These are phyloP conservation scores for Fusarium sp. DNA, from an alignment of 2,329 filamentous ascomycete genomes.

Conservation along the genomic window DNA sequence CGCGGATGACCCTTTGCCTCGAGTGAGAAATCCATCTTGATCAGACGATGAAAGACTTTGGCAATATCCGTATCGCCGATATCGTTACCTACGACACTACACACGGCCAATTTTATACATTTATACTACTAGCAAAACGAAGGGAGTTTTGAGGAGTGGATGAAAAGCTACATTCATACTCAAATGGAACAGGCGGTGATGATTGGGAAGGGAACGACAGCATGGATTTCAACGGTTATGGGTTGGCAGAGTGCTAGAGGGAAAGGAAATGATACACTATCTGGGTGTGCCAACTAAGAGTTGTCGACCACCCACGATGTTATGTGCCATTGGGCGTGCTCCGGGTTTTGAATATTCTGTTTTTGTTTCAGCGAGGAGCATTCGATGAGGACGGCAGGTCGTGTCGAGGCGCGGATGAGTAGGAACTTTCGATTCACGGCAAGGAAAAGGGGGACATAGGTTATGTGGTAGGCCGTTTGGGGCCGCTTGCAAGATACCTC, in stretches of 20 bases:
- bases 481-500: constrained; percentile 42
- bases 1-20: background rate
- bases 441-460: constrained; percentile 16
- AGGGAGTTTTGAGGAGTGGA: background rate
- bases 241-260: constrained; percentile 2
- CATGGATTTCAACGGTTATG: background rate
- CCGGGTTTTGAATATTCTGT: constrained; percentile 31
- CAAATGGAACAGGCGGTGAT: background rate
- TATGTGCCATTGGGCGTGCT: constrained; percentile 21
- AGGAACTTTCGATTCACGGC: constrained; percentile 33
- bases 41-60: background rate
- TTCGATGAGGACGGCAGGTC: constrained; percentile 31
- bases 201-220: background rate
- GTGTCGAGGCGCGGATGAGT: constrained; percentile 20
- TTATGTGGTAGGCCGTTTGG: constrained; percentile 29
- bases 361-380: constrained; percentile 43
- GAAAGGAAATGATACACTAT: constrained; percentile 14
- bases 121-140: background rate
- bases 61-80: background rate
- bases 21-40: background rate
- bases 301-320: constrained; percentile 9
- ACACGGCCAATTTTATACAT: background rate
- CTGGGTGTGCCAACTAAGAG: constrained; percentile 6
- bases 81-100: constrained; percentile 7
- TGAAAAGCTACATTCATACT: constrained; percentile 2